These are phyloP conservation scores for Malassezia sp. DNA, from an alignment of 1,284 basidiomycete genomes.

Conservation along the genomic window DNA sequence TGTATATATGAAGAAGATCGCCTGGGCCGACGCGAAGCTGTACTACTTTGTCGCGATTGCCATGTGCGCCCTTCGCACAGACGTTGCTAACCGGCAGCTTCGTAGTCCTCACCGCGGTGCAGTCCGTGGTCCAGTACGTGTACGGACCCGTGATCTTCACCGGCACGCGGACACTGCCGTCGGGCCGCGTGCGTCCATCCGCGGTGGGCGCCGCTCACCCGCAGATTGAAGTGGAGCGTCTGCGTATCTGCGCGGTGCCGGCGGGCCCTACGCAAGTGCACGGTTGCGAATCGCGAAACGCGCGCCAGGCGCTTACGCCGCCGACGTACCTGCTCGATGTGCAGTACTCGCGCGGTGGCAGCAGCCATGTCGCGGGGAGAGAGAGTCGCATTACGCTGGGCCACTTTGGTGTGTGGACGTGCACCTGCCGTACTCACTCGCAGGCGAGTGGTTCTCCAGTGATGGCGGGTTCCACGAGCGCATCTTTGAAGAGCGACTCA, in stretches of 20 bases:
- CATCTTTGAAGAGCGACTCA: constrained; percentile 31
- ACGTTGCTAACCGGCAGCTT: constrained; percentile 15
- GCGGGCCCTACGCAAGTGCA: constrained; percentile 21
- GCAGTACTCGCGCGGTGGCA: constrained; percentile 24
- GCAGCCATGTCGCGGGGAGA: constrained; percentile 16
- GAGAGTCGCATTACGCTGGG: constrained; percentile 21
- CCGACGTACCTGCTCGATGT: constrained; percentile 33
- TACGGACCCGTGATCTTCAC: constrained; percentile 33
- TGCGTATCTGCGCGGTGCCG: constrained; percentile 25
- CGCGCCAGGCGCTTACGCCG: constrained; percentile 25
- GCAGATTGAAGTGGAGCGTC: constrained; percentile 28
- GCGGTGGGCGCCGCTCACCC: neutral
- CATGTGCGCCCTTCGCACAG: constrained; percentile 19
- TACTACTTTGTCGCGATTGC: constrained; percentile 25
- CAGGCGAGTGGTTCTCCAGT: constrained; percentile 44
- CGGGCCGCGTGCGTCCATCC: constrained; percentile 1
- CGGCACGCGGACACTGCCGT: constrained; percentile 27
- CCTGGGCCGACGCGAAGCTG: constrained; percentile 37
- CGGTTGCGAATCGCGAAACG: constrained; percentile 13
- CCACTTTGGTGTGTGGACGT: constrained; percentile 36
- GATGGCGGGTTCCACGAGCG: constrained; percentile 37
- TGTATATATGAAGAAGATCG: constrained; percentile 37
- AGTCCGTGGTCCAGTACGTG: constrained; percentile 23
- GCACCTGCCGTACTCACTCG: neutral
- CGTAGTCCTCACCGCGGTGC: constrained; percentile 19